A percentile compares a stretch with the other conserved stretches of the same genome.
phyloP scores from a whole-genome alignment of 352 stramenopile species.

The Globisporangium perplexum region DNA sequence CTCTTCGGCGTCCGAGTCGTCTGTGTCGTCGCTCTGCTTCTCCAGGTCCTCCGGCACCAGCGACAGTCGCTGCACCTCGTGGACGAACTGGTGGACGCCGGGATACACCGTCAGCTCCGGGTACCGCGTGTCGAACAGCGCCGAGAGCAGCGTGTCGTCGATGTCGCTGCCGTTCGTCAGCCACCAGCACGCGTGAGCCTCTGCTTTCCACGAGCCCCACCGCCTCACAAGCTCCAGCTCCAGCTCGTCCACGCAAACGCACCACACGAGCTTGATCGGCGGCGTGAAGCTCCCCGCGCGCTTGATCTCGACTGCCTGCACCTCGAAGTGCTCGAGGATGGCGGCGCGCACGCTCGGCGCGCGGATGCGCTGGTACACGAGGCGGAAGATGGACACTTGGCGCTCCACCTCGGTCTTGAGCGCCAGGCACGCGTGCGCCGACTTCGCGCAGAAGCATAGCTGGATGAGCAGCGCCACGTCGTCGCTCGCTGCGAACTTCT shows the following conservation, averaged over 20 bases:
- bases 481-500: constrained; percentile 42
- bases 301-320: constrained; percentile 29
- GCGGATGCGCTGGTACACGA: constrained; percentile 61
- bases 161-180: constrained; percentile 42
- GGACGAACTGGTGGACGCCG: constrained; percentile 76
- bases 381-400: constrained; percentile 57
- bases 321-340: constrained; percentile 65
- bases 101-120: constrained; percentile 79
- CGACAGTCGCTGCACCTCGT: constrained; percentile 54
- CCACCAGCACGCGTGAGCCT: neutral
- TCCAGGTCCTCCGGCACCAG: constrained; percentile 17
- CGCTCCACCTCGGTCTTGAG: constrained; percentile 71
- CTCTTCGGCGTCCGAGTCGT: constrained; percentile 18
- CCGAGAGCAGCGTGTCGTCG: constrained; percentile 73
- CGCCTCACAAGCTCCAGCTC: too few species aligned
- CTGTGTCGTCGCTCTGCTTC: neutral
- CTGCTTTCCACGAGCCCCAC: too few species aligned
- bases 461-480: constrained; percentile 51
- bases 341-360: constrained; percentile 32
- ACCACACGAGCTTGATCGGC: constrained; percentile 72
- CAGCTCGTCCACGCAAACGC: too few species aligned
- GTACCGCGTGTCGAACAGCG: constrained; percentile 77
- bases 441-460: constrained; percentile 44
- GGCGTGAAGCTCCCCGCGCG: constrained; percentile 26
- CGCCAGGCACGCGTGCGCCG: constrained; percentile 31